Evolutionary conservation across 805 yeast species (phyloP), one percentile per base, ranked within the genome.

Genomic region (Pichia phayaonensis): DNA sequence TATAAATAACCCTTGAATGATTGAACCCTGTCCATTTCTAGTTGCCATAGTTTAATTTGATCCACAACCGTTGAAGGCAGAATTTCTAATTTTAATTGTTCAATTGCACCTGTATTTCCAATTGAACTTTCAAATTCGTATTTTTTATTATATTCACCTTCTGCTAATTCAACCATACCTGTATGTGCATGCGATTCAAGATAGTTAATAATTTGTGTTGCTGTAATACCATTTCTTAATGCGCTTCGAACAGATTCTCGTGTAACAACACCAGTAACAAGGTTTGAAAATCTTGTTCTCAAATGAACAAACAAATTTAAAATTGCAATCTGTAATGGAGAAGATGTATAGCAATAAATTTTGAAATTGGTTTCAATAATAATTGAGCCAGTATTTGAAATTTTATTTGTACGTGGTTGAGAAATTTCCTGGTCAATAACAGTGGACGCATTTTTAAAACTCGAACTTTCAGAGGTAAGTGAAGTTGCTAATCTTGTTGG

Each of bases 11-110:
- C 99, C 27, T 83, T 88, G 46, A 81, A 86, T 1, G 94, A 79
- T 58, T 86, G 83, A 56, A 94, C 87, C 68, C 99, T 79, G 65
- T 94, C 98, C 70, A 90, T 69, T 64, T 94, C 99, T 53, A 94
- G 72, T 70, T 94, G 98, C 99, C 99, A 94, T 48, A 94, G 73
- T 63, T 83, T 84, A 59, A 94, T 87, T 65, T 94, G 99, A 67
- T 94, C 99, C 1, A 88, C 86, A n/a, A 94, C 96, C 0, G 96
- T 94, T 0, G 98, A 96, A 4, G 98, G 98, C 7, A 86, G 65
- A 13, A 94, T 71, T 61, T 83, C 83, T 52, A 81, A 59, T 55
- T 76, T 63, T 56, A 81, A 77, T 54, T 76, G 75, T 34, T 59
- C 61, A 6, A 77, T 68, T 46, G 78, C 74, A 15, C 55, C 44